Evolutionary conservation across 768 basidiomycete species (phyloP), one percentile per base, ranked within the genome.

Genomic region (Coprinopsis marcescibilis): DNA sequence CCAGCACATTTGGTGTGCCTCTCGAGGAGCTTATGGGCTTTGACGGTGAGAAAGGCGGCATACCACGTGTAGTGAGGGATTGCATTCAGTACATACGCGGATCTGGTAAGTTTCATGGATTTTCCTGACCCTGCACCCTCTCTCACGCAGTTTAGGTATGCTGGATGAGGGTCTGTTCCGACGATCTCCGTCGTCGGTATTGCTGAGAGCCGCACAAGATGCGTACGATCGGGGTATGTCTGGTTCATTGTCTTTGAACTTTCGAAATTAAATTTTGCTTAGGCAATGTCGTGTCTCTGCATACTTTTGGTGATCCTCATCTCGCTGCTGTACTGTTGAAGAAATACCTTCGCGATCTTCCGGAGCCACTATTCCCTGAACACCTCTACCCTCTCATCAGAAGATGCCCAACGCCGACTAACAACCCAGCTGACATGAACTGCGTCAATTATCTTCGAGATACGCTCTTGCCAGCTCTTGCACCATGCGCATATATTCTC

Each of bases 301-400:
- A 78, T n/a, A 81, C 72, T 1, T 91, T 87, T 56, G 75, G 72
- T 0, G 89, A 91, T 55, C 83, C 87, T 4, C 75, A 88, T 61
- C 73, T 93, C 1, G 86, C 88, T 2, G 88, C 90, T 7, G 90
- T 92, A 1, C 70, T 93, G 27, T 65, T 93, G 45, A 92, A 93
- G 69, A 90, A 89, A 59, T 91, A 85, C 59, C 65, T 93, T 20
- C 77, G 87, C 29, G 87, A 90, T 60, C 68, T 93, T 1, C 87
- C 88, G 1, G 73, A 78, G 42, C 85, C 90, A 3, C 65, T 88
- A n/a, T 87, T 93, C 53, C 77, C 83, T 0, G 87, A 89, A 62
- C 61, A 58, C 4, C 61, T 83, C 12, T 92, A 90, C 61, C 71
- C 78, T 4, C 44, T 70, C 27, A 78, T 92, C 32, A 75, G 73